phyloP scores from a whole-genome alignment of 1,139 yeast genomes.

The Suhomyces guaymorum region DNA sequence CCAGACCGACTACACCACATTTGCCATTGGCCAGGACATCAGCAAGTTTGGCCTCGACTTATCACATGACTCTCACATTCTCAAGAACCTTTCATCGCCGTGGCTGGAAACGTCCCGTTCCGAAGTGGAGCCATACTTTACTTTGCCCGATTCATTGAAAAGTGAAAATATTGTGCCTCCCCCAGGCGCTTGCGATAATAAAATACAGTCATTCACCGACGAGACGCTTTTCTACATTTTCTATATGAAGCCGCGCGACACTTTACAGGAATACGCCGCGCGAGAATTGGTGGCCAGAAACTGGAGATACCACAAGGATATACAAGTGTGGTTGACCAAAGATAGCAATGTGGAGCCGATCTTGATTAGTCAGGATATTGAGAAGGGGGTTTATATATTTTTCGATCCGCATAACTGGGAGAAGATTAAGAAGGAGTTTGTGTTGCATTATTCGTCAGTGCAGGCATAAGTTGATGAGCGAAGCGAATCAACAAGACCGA shows the following conservation, averaged over 20 bases:
- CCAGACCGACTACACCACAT: constrained; percentile 60
- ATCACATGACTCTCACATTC: constrained; percentile 47
- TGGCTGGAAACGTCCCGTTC: constrained; percentile 92
- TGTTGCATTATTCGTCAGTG: constrained; percentile 61
- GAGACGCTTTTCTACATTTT: constrained; percentile 93
- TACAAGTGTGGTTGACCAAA: constrained; percentile 95
- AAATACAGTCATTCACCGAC: constrained; percentile 77
- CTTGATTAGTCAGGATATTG: constrained; percentile 80
- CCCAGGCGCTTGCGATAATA: constrained; percentile 55
- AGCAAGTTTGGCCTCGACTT: constrained; percentile 73
- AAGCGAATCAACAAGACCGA: no score
- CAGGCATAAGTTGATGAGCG: constrained; percentile 32
- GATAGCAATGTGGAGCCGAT: constrained; percentile 90
- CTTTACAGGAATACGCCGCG: constrained; percentile 91
- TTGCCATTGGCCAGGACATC: constrained; percentile 84
- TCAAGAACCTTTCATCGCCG: constrained; percentile 82
- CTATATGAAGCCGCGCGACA: constrained; percentile 91
- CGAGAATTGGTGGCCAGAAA: constrained; percentile 84
- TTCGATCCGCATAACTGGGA: constrained; percentile 98
- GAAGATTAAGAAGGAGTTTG: constrained; percentile 82
- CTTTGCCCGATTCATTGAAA: constrained; percentile 58
- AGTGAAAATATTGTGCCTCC: constrained; percentile 38
- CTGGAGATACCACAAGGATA: constrained; percentile 96
- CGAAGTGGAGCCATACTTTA: constrained; percentile 84
- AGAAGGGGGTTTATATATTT: constrained; percentile 92